Base-by-base conservation (phyloP, 768 basidiomycete species). In the Termitomyces sp. region DNA sequence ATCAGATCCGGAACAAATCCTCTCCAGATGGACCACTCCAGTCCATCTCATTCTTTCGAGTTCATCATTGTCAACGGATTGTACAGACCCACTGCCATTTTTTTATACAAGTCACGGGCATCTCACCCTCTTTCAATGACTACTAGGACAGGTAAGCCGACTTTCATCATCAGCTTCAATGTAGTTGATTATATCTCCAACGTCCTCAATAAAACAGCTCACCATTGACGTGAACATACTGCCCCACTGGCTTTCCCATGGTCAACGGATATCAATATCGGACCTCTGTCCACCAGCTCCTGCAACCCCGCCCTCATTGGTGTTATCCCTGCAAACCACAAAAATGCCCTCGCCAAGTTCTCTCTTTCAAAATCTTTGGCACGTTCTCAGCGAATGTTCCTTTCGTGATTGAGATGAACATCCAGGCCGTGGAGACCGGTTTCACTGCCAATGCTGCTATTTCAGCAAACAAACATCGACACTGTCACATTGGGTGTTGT, bases 201-300 rank as follows among this genome's bases (percentile, higher is more conserved):
- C n/a, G n/a, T n/a, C n/a, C n/a, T n/a, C n/a, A n/a, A n/a, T n/a
- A n/a, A n/a, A n/a, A n/a, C n/a, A n/a, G n/a, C n/a, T n/a, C n/a
- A n/a, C n/a, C n/a, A n/a, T n/a, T n/a, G n/a, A n/a, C n/a, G n/a
- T n/a, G n/a, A n/a, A n/a, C n/a, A n/a, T n/a, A n/a, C n/a, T n/a
- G n/a, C n/a, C n/a, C n/a, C n/a, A n/a, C n/a, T n/a, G n/a, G n/a
- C 70, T 86, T 54, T 87, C 86, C 48, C 79, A 80, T 61, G 79
- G 78, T 29, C 57, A 70, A 55, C 74, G 62, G 50, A n/a, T n/a
- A 56, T 64, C 45, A 64, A n/a, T n/a, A n/a, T n/a, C n/a, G n/a
- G n/a, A n/a, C n/a, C n/a, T n/a, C n/a, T n/a, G n/a, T n/a, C 61
- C 27, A 59, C 57, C 16, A 61, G 63, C 46, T 64, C 63, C 9